phyloP scores from a whole-genome alignment of 2,329 filamentous ascomycete genomes.

The Fonsecaea erecta region DNA sequence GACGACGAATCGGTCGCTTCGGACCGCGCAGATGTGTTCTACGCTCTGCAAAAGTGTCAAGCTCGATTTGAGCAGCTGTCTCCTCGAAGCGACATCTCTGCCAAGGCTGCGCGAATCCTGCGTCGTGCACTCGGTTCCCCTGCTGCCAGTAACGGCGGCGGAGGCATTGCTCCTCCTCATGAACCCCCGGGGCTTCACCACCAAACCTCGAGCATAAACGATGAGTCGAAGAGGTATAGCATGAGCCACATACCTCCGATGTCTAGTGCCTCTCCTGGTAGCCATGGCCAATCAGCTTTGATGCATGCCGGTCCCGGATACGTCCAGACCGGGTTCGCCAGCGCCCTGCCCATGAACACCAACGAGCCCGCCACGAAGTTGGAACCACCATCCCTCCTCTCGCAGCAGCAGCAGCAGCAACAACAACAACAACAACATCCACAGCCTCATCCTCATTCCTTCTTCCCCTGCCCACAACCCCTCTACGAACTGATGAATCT shows the following conservation, averaged over 20 bases:
- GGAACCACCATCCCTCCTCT: neutral
- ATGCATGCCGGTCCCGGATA: neutral
- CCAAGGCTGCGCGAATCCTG: constrained; percentile 45
- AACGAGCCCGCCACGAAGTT: neutral
- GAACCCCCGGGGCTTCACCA: neutral
- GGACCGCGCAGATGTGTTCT: constrained; percentile 42
- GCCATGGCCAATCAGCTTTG: neutral
- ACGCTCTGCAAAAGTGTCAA: constrained; percentile 40
- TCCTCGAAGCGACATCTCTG: constrained; percentile 45
- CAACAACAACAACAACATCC: neutral
- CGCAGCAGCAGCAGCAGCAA: too few species aligned
- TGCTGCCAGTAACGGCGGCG: neutral
- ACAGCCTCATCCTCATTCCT: neutral
- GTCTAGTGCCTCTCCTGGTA: neutral
- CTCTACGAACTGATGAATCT: constrained; percentile 17
- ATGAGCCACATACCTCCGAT: neutral
- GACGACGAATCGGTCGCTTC: constrained; percentile 20
- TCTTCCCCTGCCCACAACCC: constrained; percentile 14
- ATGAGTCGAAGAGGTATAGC: constrained; percentile 7
- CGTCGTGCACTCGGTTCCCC: constrained; percentile 22
- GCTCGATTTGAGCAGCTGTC: constrained; percentile 44
- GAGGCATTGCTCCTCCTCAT: neutral
- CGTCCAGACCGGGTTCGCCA: neutral
- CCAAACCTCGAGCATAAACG: constrained; percentile 5
- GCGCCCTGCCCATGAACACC: neutral